Base-by-base conservation (phyloP, 768 basidiomycete species). In the Gloeostereum incarnatum region DNA sequence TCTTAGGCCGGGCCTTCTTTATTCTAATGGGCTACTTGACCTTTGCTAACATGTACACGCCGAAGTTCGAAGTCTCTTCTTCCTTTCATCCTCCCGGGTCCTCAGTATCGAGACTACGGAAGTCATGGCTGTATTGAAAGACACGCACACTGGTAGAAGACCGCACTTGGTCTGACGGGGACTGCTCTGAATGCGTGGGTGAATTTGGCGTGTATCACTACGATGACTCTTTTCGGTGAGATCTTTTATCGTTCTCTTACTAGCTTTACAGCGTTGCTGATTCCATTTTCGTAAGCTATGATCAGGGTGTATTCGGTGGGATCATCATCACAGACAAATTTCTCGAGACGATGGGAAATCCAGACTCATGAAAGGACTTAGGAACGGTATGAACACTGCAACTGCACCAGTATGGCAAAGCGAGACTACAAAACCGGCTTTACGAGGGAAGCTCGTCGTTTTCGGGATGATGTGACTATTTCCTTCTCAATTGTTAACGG, bases 341-440 rank as follows among this genome's bases (percentile, higher is more conserved):
- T 46, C 47, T 70, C 40, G 45, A 66, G 9, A 65, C 13, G 11
- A 39, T 23, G 19, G 25, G 22, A 26, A 19, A 44, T 18, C 23
- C 25, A 8, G 50, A 61, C 41, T 73, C 4, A 56, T 73, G 5
- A 73, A 68, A 38, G 69, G 68, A 9, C n/a, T 36, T n/a, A 22
- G 35, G 23, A 39, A 41, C 40, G 30, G 16, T 0, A 58, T 69
- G 33, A 68, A 73, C 40, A 71, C 71, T 0, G 61, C 71, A 2
- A 71, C 66, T 9, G 64, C 69, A 1, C 71, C 71, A 6, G 63
- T 71, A 6, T 73, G 69, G 68, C 66, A 71, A 44, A 68, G 68
- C 47, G 71, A 73, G 45, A 69, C 67, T 1, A 68, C 67, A 7
- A 71, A 70, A 44, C 62, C 71, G 2, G 49, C 61, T 3, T 62